Base-by-base conservation (phyloP, 768 basidiomycete genomes). In the Suillus paluster region DNA sequence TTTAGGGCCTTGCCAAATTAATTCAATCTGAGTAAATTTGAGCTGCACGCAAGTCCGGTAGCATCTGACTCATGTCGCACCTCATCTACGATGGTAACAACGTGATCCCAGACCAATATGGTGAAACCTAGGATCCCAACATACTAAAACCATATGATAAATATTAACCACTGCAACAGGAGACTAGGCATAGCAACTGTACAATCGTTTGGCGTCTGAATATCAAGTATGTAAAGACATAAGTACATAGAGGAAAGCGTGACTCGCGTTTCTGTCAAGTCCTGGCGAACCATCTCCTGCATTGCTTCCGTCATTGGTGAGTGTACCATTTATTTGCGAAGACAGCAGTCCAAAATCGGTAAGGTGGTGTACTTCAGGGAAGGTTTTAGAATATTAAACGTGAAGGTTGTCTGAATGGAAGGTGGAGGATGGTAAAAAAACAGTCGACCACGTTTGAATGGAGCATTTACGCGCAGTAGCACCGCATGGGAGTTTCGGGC, bases 41-140 rank as follows among this genome's bases (percentile, higher is more conserved):
- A 23, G n/a, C 10, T 14, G 39, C 12, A 42, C 19, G 12, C n/a
- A 41, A 54, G n/a, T 38, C 57, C 7, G 33, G n/a, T 33, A n/a
- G 4, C 9, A 46, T 46, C 19, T 7, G 21, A n/a, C n/a, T n/a
- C n/a, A n/a, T 25, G 60, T 54, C 70, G 17, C 46, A 77, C 71
- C 67, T 76, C 74, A 33, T 78, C 77, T 2, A 41, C 60, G 25
- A 75, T 67, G 2, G 76, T 72, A 34, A 78, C 50, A 34, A 75
- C 53, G 49, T 77, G 77, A 48, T 78, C 77, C 73, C 81, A 85
- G 12, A 86, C 63, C 12, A 86, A 71, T 21, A 83, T 69, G 1
- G 79, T 78, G 67, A 81, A 84, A 64, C 81, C 79, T 5, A 76
- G 80, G 34, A 86, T 75, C 14, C 81, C 84, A 38, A 86, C 74